Evolutionary conservation across 1,139 yeast species (phyloP), one percentile per base, ranked within the genome.

Genomic region (Hemisphaericaspora subhashii): DNA sequence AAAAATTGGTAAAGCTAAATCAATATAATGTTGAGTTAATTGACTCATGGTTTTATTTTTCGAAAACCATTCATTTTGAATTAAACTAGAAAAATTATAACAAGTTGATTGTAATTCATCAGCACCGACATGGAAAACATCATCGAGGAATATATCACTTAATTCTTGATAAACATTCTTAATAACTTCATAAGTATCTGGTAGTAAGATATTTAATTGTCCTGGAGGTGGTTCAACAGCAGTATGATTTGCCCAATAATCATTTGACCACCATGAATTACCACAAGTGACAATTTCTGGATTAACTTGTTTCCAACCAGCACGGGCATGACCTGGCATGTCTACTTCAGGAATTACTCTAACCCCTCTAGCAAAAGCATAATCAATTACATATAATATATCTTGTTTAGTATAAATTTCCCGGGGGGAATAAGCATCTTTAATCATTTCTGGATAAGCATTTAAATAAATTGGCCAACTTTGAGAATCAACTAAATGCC

Each of bases 191-290:
- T 68, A 69, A 3, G 74, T 64, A 3, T 59, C 55, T 33, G 65
- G 53, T 43, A 62, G 54, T 36, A 67, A 44, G 33, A 69, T 59
- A 41, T 73, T 72, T 31, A 74, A 55, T 49, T 74, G 79, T 1
- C 77, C 77, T 3, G 77, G 65, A 14, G 72, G 71, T 11, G 78
- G 76, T 47, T 72, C 75, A n/a, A 55, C 62, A 1, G 77, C 72
- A 15, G 64, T 59, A 36, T 53, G 58, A 16, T 40, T 42, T 4
- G 48, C 50, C 53, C 54, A 53, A 17, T 47, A 54, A 35, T 57
- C 64, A 35, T 54, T 51, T 10, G 58, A 45, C 46, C 46, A 43
- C 71, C 71, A 66, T 56, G 62, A 59, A 1, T 58, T 51, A 2
- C 57, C 63, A 54, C 77, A 71, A 9, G 64, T 57, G 14, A 72